Base-by-base conservation (phyloP, 352 stramenopile genomes). In the Globisporangium solare region DNA sequence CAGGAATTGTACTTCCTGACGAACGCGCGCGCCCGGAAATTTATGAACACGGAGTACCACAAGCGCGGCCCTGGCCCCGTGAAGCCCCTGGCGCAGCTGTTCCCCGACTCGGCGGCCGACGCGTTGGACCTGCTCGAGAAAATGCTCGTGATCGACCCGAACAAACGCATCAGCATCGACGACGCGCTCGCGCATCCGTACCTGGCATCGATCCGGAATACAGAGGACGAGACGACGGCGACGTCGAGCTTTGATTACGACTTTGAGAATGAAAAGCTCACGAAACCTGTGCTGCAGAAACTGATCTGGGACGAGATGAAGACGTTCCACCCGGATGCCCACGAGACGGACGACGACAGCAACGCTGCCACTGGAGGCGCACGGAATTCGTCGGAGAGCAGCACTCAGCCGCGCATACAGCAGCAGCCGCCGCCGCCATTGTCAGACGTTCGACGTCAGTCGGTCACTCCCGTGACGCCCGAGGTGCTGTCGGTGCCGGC, bases 171-270 rank as follows among this genome's bases (percentile, higher is more conserved):
- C 61, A 97, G 84, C 0, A 93, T 98, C 14, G 81, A 95, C 45
- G 86, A 97, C 57, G 95, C 94, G 6, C 72, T 99, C 5, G 82
- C 74, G 45, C 92, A 98, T 54, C 86, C 88, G 43, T 97, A 96
- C 66, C 67, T 97, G 50, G 78, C 86, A 17, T 94, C 93, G 35
- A 69, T 98, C 37, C 94, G 98, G 73, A 95, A 97, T 47, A 60
- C 81, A n/a, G 88, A 97, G n/a, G 86, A 98, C 62, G 92, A 98
- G 59, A 89, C 92, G 15, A 70, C 83, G 27, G 86, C 79, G 22
- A 79, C 51, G 48, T 96, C 95, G 49, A 92, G 84, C 67, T 96
- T 96, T 54, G 85, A 96, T 95, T 47, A 95, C 94, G 32, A 94
- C 55, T 95, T 95, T 62, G 86, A 96, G 43, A 94, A 92, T 56